These are phyloP conservation scores for Plasmodium billcollinsi DNA, from an alignment of 169 alveolate species.

Conservation along the genomic window DNA sequence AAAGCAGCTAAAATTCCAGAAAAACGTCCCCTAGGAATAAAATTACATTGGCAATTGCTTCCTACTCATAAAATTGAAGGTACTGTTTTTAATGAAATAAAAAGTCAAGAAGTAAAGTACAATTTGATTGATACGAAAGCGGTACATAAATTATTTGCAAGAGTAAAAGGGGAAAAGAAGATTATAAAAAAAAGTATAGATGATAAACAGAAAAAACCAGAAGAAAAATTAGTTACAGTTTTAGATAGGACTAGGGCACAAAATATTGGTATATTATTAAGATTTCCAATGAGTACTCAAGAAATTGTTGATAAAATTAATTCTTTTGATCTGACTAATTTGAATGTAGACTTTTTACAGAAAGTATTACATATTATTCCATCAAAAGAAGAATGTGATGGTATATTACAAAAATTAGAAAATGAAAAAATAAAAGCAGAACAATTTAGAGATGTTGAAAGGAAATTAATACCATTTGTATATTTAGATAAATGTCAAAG, in stretches of 20 bases:
- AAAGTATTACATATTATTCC: slow-evolving; percentile 68
- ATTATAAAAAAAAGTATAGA: slow-evolving; percentile 28
- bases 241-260: slow-evolving; percentile 84
- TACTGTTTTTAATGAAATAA: slow-evolving; percentile 74
- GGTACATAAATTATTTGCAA: slow-evolving; percentile 69
- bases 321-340: slow-evolving; percentile 72
- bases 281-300: slow-evolving; percentile 81
- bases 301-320: slow-evolving; percentile 78
- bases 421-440: slow-evolving; percentile 58
- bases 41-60: slow-evolving; percentile 74
- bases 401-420: slow-evolving; percentile 57
- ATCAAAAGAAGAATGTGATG: slow-evolving; percentile 79
- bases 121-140: slow-evolving; percentile 72
- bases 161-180: slow-evolving; percentile 66
- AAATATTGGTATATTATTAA: slow-evolving; percentile 82
- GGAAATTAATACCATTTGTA: slow-evolving; percentile 73
- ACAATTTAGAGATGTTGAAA: slow-evolving; percentile 78
- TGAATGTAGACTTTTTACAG: slow-evolving; percentile 54
- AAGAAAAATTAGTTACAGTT: slow-evolving; percentile 77
- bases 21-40: slow-evolving; percentile 76
- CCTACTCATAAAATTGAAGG: slow-evolving; percentile 78
- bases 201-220: slow-evolving; percentile 53
- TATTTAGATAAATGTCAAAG: slow-evolving; percentile 68
- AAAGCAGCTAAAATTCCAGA: slow-evolving; percentile 39
- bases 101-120: slow-evolving; percentile 68